A percentile compares a stretch with the other conserved stretches of the same genome.
Evolutionary conservation across 1,139 yeast genomes (phyloP).

Genomic region (Saccharomycopsis hybrid): DNA sequence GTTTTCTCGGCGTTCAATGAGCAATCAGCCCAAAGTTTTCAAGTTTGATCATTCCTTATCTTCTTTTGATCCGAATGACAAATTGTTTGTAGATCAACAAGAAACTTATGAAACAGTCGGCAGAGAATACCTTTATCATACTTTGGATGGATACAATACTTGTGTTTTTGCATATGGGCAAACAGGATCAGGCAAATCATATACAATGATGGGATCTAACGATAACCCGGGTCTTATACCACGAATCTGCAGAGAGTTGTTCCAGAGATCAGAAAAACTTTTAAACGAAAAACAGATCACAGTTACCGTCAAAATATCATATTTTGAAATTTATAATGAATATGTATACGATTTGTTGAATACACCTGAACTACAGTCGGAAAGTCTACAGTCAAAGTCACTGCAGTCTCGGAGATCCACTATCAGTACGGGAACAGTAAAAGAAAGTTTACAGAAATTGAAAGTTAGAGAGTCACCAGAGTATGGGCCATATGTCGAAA

Average conservation of each 20-base stretch:
- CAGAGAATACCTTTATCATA: conserved; percentile 51
- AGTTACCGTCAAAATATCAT: conserved; percentile 53
- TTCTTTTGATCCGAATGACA: conserved; percentile 39
- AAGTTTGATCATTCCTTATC: conserved; percentile 54
- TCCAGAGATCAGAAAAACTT: conserved; percentile 38
- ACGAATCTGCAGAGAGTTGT: conserved; percentile 47
- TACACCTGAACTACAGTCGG: conserved; percentile 20
- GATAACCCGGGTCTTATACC: conserved; percentile 50
- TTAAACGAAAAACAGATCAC: conserved; percentile 34
- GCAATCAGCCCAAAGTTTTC: too few relatives aligned
- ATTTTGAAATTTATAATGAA: conserved; percentile 70
- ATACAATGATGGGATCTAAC: conserved; percentile 63
- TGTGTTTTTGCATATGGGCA: conserved; percentile 77
- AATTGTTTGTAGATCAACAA: conserved; percentile 40
- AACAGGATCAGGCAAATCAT: conserved; percentile 70
- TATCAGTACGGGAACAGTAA: neutral
- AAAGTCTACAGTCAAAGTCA: neutral
- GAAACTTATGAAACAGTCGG: conserved; percentile 50
- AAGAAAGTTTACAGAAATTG: conserved; percentile 30
- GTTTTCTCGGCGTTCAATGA: too few relatives aligned
- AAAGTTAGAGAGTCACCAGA: conserved; percentile 55
- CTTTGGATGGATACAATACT: conserved; percentile 64
- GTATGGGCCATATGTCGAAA: conserved; percentile 68
- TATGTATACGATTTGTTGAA: conserved; percentile 53
- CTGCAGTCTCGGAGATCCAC: neutral